Evolutionary conservation across 108 stramenopile species (phyloP).

Genomic region (Skeletonema tropicum): DNA sequence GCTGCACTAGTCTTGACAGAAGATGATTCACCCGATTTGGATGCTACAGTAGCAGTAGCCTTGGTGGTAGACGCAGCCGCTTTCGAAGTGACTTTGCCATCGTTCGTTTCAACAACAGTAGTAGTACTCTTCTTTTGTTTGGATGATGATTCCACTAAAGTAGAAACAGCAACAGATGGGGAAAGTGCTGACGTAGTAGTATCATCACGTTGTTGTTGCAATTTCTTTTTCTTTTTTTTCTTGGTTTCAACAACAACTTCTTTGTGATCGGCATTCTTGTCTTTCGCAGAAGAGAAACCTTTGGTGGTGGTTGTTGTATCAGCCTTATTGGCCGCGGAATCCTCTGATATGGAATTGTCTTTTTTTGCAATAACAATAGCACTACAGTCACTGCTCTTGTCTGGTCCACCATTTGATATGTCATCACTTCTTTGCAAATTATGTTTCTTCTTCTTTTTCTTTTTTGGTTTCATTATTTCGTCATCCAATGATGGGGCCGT

Average conservation of each 20-base stretch:
- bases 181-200: neutral
- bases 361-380: too few relatives aligned
- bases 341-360: neutral
- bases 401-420: too few relatives aligned
- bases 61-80: neutral
- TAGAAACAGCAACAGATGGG: too few relatives aligned
- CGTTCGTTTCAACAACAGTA: neutral
- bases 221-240: neutral
- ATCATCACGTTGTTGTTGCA: neutral
- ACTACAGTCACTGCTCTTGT: too few relatives aligned
- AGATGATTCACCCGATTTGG: neutral
- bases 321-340: neutral
- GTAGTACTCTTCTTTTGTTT: neutral
- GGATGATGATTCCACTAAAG: too few relatives aligned
- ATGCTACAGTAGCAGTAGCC: neutral
- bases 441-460: neutral
- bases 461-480: too few relatives aligned
- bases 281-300: neutral
- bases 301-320: neutral
- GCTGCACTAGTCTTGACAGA: neutral
- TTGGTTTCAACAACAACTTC: neutral
- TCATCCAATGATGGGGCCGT: neutral
- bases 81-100: neutral
- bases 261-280: neutral
- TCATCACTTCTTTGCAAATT: neutral